phyloP scores from a whole-genome alignment of 2,329 filamentous ascomycete species.

The Calonectria multiphialidica region DNA sequence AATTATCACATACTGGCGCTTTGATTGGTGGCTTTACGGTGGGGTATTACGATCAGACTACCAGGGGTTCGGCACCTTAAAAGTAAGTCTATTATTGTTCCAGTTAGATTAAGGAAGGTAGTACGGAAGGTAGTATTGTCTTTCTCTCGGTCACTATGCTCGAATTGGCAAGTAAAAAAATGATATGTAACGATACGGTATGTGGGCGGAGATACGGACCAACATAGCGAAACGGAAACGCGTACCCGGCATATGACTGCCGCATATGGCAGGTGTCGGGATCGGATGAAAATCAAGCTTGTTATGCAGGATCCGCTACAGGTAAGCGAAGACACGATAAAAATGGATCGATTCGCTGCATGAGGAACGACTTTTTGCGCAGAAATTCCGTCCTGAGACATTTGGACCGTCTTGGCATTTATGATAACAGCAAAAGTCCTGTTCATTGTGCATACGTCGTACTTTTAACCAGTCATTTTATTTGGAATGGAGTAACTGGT shows the following conservation, averaged over 20 bases:
- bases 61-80: neutral
- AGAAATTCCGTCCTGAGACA: constrained; percentile 1
- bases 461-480: neutral
- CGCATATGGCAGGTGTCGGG: constrained; percentile 16
- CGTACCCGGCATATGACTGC: constrained; percentile 8
- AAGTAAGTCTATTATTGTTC: neutral
- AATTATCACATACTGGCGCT: constrained; percentile 46
- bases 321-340: neutral
- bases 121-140: neutral
- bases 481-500: neutral
- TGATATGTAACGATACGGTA: neutral
- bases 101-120: neutral
- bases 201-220: constrained; percentile 7
- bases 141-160: neutral
- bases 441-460: neutral
- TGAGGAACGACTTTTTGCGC: neutral
- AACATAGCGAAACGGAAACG: neutral
- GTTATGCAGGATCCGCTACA: neutral
- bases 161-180: constrained; percentile 8
- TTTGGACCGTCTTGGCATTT: constrained; percentile 12
- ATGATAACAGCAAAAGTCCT: constrained; percentile 7
- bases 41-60: neutral
- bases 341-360: neutral
- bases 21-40: neutral
- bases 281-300: neutral